Evolutionary conservation across 306 rosid species (phyloP), one percentile per base, ranked within the genome.

Genomic region (Vigna trinervia): DNA sequence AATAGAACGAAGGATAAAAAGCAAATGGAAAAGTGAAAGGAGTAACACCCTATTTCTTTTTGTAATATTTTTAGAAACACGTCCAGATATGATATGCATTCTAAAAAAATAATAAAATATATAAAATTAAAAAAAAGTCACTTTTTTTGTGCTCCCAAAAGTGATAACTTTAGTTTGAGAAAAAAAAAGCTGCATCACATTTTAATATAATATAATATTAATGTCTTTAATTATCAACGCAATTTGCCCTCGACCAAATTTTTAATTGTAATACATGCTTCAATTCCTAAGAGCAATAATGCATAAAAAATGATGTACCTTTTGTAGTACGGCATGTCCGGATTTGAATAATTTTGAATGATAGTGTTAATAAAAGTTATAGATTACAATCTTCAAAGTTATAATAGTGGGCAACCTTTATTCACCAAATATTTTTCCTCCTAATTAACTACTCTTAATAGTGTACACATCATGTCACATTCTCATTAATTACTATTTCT

Each of bases 281-380:
- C 73, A 22, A 20, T 45, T 43, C 57, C 38, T 60, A 12, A 69
- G 11, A 36, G 14, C 32, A 72, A 38, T 19, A 51, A 75, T 61
- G 20, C 73, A 60, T 3, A 12, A 20, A 60, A 51, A 61, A 3
- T 63, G 17, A 0, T 64, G 70, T 46, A 45, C 82, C 38, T 34
- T 70, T 76, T 54, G 57, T 48, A 13, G 82, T 82, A 78, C 80
- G 76, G 86, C 12, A 62, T 22, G 19, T 28, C 3, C 12, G 11
- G 3, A 2, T 30, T 30, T 63, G 67, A 12, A 36, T 36, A 9
- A 15, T 26, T 50, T 52, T 12, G 5, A 64, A 63, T 62, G 15
- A 43, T 26, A 39, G 14, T 39, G 4, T 63, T 64, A 23, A 3
- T 67, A 22, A 20, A 45, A 67, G 73, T 26, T 68, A 12, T 45